A percentile compares a stretch with the other conserved stretches of the same genome.
These are phyloP conservation scores for Cryphonectria japonica DNA, from an alignment of 2,329 filamentous ascomycete species.

Conservation along the genomic window DNA sequence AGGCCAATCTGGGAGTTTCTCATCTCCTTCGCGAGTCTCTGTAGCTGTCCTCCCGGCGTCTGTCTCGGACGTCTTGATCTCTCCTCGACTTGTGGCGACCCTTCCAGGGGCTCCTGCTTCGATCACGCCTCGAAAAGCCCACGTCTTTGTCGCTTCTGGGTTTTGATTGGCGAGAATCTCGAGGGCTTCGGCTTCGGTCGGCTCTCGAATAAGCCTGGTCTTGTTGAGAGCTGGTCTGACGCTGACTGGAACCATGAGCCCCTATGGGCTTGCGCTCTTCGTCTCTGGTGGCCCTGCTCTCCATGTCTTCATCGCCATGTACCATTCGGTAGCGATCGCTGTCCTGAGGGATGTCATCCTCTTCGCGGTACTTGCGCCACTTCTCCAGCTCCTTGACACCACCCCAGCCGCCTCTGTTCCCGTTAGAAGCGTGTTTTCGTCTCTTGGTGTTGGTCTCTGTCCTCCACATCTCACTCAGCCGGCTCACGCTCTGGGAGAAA, in stretches of 20 bases:
- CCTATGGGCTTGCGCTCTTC: slow-evolving; percentile 4
- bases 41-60: slow-evolving; percentile 40
- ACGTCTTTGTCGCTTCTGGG: slow-evolving; percentile 34
- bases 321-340: slow-evolving; percentile 74
- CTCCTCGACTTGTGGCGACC: slow-evolving; percentile 23
- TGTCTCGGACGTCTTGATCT: slow-evolving; percentile 35
- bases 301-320: slow-evolving; percentile 74
- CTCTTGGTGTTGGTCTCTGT: slow-evolving; percentile 79
- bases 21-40: slow-evolving; percentile 32
- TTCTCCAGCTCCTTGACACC: slow-evolving; percentile 88
- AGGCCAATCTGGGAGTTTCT: background rate
- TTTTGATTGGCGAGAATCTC: slow-evolving; percentile 32
- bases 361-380: slow-evolving; percentile 82
- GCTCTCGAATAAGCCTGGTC: slow-evolving; percentile 41
- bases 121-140: slow-evolving; percentile 47
- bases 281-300: slow-evolving; percentile 38
- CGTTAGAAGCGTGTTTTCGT: slow-evolving; percentile 55
- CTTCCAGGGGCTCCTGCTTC: slow-evolving; percentile 42
- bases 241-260: slow-evolving; percentile 11
- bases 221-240: slow-evolving; percentile 11
- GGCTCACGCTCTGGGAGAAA: slow-evolving; percentile 93
- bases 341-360: slow-evolving; percentile 45
- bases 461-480: slow-evolving; percentile 88
- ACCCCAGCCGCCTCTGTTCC: slow-evolving; percentile 77
- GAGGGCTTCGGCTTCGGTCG: slow-evolving; percentile 47